phyloP scores from a whole-genome alignment of 495 filamentous ascomycete species.

The Hypoxylon fragiforme region DNA sequence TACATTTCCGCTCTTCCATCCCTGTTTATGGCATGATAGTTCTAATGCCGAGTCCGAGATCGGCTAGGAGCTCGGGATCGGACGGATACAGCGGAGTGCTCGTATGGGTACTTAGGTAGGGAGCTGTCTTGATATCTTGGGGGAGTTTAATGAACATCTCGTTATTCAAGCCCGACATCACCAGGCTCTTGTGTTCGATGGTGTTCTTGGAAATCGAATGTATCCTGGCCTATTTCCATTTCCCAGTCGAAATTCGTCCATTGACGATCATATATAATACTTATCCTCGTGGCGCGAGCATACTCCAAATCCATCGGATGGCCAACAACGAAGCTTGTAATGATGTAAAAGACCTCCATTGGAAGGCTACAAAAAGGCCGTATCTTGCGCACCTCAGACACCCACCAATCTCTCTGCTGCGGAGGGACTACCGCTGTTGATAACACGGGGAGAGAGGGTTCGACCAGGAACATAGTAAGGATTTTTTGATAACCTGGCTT shows the following conservation, averaged over 20 bases:
- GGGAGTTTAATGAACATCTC: no score
- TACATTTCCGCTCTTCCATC: no score
- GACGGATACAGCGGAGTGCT: constrained; percentile 12
- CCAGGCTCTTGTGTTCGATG: no score
- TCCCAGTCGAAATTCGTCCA: not conserved
- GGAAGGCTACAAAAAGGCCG: constrained; percentile 14
- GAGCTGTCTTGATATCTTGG: no score
- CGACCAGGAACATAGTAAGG: constrained; percentile 61
- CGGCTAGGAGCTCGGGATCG: constrained; percentile 33
- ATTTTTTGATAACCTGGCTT: constrained; percentile 60
- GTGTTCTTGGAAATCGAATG: no score
- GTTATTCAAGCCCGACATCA: no score
- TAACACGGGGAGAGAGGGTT: constrained; percentile 55
- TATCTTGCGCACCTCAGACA: constrained; percentile 28
- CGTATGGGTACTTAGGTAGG: no score
- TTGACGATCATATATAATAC: constrained; percentile 30
- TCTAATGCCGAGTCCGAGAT: constrained; percentile 25
- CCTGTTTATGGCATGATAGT: not conserved
- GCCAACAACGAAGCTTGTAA: constrained; percentile 22
- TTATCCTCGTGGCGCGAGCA: constrained; percentile 15
- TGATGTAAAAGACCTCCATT: constrained; percentile 31
- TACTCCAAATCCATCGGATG: constrained; percentile 32
- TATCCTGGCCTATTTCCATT: not conserved
- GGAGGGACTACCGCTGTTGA: constrained; percentile 61
- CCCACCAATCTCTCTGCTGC: constrained; percentile 52